A percentile compares a stretch with the other conserved stretches of the same genome.
phyloP scores from a whole-genome alignment of 2,329 filamentous ascomycete genomes.

The Neonectria coccinea region DNA sequence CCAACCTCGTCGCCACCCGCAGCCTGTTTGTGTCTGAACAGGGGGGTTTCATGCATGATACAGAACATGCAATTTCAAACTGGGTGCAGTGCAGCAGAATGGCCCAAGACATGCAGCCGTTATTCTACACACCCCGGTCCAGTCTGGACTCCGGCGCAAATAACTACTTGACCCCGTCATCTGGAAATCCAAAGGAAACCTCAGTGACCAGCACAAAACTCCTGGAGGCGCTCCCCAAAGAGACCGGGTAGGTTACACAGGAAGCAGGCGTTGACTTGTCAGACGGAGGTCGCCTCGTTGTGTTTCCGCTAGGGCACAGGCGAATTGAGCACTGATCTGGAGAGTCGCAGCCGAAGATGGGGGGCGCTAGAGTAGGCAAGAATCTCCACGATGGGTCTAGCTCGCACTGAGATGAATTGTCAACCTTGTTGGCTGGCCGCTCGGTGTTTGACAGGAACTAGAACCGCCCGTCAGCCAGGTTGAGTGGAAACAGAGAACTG shows the following conservation, averaged over 20 bases:
- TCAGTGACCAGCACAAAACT: background rate
- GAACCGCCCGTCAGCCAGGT: conserved; percentile 6
- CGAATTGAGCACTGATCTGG: conserved; percentile 29
- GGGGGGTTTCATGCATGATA: conserved; percentile 20
- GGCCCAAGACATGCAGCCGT: conserved; percentile 24
- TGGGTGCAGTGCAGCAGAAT: conserved; percentile 20
- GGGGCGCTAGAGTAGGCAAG: conserved; percentile 39
- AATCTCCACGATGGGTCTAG: conserved; percentile 36
- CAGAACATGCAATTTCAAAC: conserved; percentile 14
- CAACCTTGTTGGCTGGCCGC: conserved; percentile 19
- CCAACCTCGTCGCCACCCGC: conserved; percentile 15
- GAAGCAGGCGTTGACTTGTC: conserved; percentile 5
- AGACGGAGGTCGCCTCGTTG: conserved; percentile 23
- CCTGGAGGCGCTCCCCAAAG: background rate
- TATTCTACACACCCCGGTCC: conserved; percentile 4
- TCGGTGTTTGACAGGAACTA: conserved; percentile 15
- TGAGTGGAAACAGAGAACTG: conserved; percentile 10
- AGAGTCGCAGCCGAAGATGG: conserved; percentile 23
- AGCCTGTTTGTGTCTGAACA: conserved; percentile 14
- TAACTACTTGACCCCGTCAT: conserved; percentile 20
- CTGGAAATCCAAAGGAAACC: conserved; percentile 8
- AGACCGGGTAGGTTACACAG: conserved; percentile 2
- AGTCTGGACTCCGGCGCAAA: conserved; percentile 12
- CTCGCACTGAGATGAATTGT: conserved; percentile 24
- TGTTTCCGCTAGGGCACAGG: conserved; percentile 18